Evolutionary conservation across 495 filamentous ascomycete genomes (phyloP), one percentile per base, ranked within the genome.

Genomic region (Aspergillus cavernicola): DNA sequence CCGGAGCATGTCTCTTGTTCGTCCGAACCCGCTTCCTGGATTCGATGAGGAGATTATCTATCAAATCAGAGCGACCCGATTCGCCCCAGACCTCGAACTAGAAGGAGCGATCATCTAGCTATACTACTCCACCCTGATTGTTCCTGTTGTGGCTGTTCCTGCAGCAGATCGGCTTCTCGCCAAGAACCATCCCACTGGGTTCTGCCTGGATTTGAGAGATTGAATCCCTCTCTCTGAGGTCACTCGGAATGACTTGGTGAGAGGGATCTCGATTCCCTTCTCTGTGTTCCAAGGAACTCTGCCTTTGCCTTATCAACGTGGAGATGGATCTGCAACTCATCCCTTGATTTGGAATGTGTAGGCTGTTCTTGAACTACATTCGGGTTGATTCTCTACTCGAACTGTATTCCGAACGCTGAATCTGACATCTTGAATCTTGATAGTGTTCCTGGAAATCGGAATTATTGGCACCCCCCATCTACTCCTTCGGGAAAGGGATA

Each of bases 161-260:
- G 55, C 55, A 49, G 47, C 24, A 36, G 54, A 51, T 51, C 47
- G 8, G 33, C 46, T 19, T 20, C 5, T 23, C 12, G 43, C 55
- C 53, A 49, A 48, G 49, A 48, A 37, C 43, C 11, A 57, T 53
- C n/a, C 18, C 41, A 35, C 35, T 31, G 20, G 26, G n/a, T 51
- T 24, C 5, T 28, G 6, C 35, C 49, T 16, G n/a, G 28, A 33
- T 18, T 15, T 28, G 13, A 36, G 29, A 36, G 29, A 24, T 10
- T 22, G 44, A 24, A 6, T 35, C 13, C 10, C 12, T 36, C 11
- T n/a, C n/a, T n/a, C n/a, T n/a, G 31, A 33, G 38, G 4, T 9
- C 12, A 24, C 15, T 36, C 8, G 23, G 11, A 36, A 22, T 45
- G 23, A 12, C 31, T 42, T 48, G 35, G 36, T 19, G 11, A n/a